Evolutionary conservation across 2,329 filamentous ascomycete genomes (phyloP), one percentile per base, ranked within the genome.

Genomic region (Fusarium concolor): DNA sequence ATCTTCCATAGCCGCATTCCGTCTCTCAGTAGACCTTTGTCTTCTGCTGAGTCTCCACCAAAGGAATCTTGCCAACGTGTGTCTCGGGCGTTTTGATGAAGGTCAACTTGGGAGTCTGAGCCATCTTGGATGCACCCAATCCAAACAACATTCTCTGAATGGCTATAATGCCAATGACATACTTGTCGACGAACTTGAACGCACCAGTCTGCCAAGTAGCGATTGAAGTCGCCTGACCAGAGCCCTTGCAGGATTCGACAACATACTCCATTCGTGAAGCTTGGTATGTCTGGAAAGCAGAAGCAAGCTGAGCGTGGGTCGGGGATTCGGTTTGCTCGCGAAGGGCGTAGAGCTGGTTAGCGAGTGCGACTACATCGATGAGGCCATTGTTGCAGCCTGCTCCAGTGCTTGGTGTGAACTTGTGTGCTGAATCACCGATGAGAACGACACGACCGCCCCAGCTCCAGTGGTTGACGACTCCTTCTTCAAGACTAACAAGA

Each of bases 361-460:
- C 63, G 1, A 79, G 60, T 0, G 62, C 70, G 6, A 77, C 71
- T 2, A 77, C 56, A 15, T 80, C 78, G 33, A 77, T 72, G 2
- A 81, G 68, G 0, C 75, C 79, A 20, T 75, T 76, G 64, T 81
- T 80, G 37, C 75, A 76, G 1, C 79, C 79, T 1, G 73, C 69
- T 0, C 77, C 79, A 0, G 76, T 71, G 46, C 76, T 79, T 0
- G 80, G 78, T 0, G 78, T 80, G 50, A 77, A 76, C 39, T 81
- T 81, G 56, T 81, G 79, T 2, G 72, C 74, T 0, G 79, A 67
- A 39, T 82, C 80, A 0, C 80, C 79, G 0, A 68, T 74, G 1
- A 82, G 75, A 2, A 78, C 78, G 10, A 81, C 65, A 1, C 77
- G 70, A 2, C 78, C 76, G 9, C 65, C 72, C 63, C 71, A 75